Base-by-base conservation (phyloP, 1,284 basidiomycete genomes). In the Austroboletus novae-zelandiae region DNA sequence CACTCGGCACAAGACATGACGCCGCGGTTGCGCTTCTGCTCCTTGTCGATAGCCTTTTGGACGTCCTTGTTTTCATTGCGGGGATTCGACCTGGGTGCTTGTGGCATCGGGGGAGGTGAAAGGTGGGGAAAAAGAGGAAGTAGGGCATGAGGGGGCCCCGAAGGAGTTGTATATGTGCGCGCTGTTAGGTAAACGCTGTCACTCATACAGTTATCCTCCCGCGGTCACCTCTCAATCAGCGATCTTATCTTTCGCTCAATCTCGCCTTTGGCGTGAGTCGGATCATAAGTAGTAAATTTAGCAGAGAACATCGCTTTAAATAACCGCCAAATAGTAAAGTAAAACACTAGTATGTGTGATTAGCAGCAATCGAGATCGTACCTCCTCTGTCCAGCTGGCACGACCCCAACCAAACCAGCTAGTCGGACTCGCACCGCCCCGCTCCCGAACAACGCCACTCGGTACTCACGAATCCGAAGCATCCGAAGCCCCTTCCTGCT, bases 1-100 rank as follows among this genome's bases (percentile, higher is more conserved):
- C 85, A 88, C 65, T 87, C 86, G 13, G 85, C 85, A 62, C 85
- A 86, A 6, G 83, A 85, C 56, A 86, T 76, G 25, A 81, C 80
- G 32, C 84, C 85, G 57, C 82, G 71, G 2, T 83, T 81, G 29
- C 85, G 75, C 64, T 88, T 88, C 13, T 81, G 75, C 69, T 76
- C 74, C 51, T 76, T 67, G 55, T 75, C 74, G 20, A 75, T 69
- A 7, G 67, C 67, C 40, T 64, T 71, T 29, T 64, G 66, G n/a
- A 18, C 50, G 5, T 67, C 67, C 43, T 55, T 68, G 30, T 20
- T 55, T 31, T 68, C 66, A 32, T 67, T 60, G 36, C 66, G 66
- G 9, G 23, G 45, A 60, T 53, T 68, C 15, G 40, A 29, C 48
- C 63, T 70, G 45, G 58, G 53, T 25, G 55, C 65, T 50, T 68